These are phyloP conservation scores for Boletus vinaceobasis DNA, from an alignment of 768 basidiomycete genomes.

Conservation along the genomic window DNA sequence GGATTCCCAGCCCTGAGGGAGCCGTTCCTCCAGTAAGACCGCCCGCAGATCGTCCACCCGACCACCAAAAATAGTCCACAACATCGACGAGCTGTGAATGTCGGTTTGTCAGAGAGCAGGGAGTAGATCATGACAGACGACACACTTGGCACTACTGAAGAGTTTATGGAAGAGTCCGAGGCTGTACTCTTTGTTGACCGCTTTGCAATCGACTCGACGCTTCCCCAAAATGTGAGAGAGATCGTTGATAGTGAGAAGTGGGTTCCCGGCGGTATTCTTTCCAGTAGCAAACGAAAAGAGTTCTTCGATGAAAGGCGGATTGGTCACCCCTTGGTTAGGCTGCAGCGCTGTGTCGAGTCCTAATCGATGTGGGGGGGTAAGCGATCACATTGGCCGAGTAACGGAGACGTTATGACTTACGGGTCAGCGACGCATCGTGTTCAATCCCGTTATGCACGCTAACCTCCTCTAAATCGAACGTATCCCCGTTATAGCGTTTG, in stretches of 20 bases:
- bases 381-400: not conserved
- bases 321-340: constrained; percentile 52
- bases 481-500: constrained; percentile 53
- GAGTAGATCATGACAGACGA: not conserved
- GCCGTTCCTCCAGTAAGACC: constrained; percentile 60
- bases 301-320: constrained; percentile 50
- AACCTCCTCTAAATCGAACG: constrained; percentile 52
- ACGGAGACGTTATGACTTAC: not conserved
- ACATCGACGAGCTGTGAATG: not conserved
- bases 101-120: not conserved
- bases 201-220: constrained; percentile 56
- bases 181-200: constrained; percentile 54
- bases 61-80: constrained; percentile 56
- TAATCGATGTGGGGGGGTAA: constrained; percentile 27
- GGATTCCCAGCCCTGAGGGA: constrained; percentile 72
- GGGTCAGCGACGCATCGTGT: too few species aligned
- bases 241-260: constrained; percentile 54
- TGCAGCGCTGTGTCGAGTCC: constrained; percentile 50
- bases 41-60: constrained; percentile 48
- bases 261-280: constrained; percentile 45
- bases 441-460: not conserved
- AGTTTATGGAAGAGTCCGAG: constrained; percentile 49
- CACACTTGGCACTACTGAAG: constrained; percentile 68
- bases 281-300: constrained; percentile 59
- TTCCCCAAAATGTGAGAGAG: constrained; percentile 54